These are phyloP conservation scores for Prunus kanzakura DNA, from an alignment of 306 rosid genomes.

Conservation along the genomic window DNA sequence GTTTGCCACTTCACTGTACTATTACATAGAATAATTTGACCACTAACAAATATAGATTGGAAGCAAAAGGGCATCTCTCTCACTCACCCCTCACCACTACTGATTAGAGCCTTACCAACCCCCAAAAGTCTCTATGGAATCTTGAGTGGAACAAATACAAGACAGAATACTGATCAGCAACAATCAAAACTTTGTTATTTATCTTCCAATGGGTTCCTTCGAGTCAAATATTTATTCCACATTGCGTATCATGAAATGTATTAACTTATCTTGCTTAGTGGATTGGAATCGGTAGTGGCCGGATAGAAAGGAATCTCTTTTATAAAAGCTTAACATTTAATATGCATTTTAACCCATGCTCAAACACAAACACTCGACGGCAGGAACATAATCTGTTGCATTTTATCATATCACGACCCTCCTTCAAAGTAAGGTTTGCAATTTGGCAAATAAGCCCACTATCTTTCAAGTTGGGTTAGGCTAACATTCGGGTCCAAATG, in stretches of 20 bases:
- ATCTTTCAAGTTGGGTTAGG: background rate
- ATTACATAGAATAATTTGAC: background rate
- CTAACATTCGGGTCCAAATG: background rate
- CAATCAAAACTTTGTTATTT: conserved; percentile 3
- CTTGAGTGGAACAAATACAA: conserved; percentile 19
- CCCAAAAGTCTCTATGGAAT: background rate
- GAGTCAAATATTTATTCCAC: conserved; percentile 26
- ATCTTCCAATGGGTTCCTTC: conserved; percentile 7
- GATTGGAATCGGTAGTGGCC: conserved; percentile 9
- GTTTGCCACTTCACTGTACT: background rate
- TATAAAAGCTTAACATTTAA: background rate
- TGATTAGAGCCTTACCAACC: conserved; percentile 15
- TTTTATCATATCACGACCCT: too few relatives aligned
- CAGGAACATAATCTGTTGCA: too few relatives aligned
- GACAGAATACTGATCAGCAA: background rate
- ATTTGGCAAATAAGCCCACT: background rate
- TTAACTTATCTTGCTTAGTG: background rate
- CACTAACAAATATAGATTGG: background rate
- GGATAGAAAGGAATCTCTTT: background rate
- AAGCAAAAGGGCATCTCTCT: background rate
- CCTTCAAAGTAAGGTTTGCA: too few relatives aligned
- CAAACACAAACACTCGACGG: too few relatives aligned
- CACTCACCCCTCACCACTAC: background rate
- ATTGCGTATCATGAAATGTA: conserved; percentile 5
- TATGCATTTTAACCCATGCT: background rate